These are phyloP conservation scores for Candida manassasensis DNA, from an alignment of 805 yeast species.

Conservation along the genomic window DNA sequence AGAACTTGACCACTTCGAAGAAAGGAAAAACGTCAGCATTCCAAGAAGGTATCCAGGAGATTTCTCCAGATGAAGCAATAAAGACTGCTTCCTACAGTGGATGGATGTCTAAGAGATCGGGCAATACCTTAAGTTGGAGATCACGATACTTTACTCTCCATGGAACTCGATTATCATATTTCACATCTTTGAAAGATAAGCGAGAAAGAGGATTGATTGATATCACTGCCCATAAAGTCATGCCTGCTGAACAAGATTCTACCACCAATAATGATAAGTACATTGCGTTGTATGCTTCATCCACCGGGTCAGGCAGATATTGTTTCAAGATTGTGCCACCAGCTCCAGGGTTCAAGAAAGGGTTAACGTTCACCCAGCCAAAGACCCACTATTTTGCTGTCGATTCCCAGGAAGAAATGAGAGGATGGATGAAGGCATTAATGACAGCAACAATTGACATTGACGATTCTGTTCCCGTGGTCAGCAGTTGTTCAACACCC, in stretches of 20 bases:
- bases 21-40: constrained; percentile 75
- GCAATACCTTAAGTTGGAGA: constrained; percentile 85
- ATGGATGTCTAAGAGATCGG: constrained; percentile 90
- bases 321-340: constrained; percentile 95
- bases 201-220: constrained; percentile 92
- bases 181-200: constrained; percentile 68
- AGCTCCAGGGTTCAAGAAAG: constrained; percentile 94
- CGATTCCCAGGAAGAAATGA: constrained; percentile 85
- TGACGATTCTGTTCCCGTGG: constrained; percentile 87
- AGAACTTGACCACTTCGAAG: constrained; percentile 41
- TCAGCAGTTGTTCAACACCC: constrained; percentile 92
- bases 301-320: constrained; percentile 89
- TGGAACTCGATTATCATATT: constrained; percentile 90
- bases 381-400: constrained; percentile 95
- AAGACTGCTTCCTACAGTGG: constrained; percentile 77
- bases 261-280: constrained; percentile 72
- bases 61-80: constrained; percentile 74
- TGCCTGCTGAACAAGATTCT: constrained; percentile 50
- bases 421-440: constrained; percentile 90
- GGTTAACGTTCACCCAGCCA: constrained; percentile 93
- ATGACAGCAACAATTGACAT: constrained; percentile 95
- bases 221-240: constrained; percentile 88
- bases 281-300: constrained; percentile 83
- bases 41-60: constrained; percentile 77
- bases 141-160: constrained; percentile 81